Percentiles rank a stretch among this genome's conserved stretches.
Conservation (phyloP, 2,329 filamentous ascomycete genomes). For the Pseudopyricularia javanii region DNA sequence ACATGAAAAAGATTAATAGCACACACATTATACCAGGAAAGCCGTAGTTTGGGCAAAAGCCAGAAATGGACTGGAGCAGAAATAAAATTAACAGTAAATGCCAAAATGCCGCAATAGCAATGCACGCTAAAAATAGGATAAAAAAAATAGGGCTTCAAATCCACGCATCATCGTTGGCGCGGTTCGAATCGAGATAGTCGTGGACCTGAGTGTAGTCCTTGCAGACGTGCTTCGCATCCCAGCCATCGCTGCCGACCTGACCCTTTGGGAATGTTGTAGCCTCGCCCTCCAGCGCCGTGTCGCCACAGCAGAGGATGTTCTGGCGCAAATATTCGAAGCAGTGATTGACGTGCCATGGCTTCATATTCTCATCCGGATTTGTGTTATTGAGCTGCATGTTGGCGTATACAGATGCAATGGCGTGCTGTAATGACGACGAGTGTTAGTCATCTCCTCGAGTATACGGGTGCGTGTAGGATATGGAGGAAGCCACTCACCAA, state of each 20-base stretch:
- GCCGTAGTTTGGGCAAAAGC: no score
- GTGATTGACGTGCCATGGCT: constrained; percentile 13
- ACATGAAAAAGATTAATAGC: no score
- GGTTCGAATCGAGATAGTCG: constrained; percentile 15
- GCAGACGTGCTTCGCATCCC: constrained; percentile 13
- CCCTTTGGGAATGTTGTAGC: constrained; percentile 19
- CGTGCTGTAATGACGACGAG: constrained; percentile 13
- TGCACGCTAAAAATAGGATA: no score
- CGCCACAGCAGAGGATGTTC: constrained; percentile 9
- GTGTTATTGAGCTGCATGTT: constrained; percentile 12
- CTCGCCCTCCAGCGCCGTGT: constrained; percentile 18
- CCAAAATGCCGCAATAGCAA: no score
- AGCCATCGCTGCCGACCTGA: constrained; percentile 23
- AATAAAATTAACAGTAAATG: no score
- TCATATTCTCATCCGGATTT: constrained; percentile 14
- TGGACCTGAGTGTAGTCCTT: constrained; percentile 7
- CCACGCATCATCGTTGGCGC: constrained; percentile 21
- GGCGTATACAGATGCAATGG: constrained; percentile 21
- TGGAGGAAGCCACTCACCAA: constrained; percentile 14
- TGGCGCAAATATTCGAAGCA: constrained; percentile 12
- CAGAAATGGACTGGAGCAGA: no score
- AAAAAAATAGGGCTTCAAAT: constrained; percentile 12
- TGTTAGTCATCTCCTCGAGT: no score
- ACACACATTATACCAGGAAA: no score
- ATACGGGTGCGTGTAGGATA: not conserved